Percentiles rank a stretch among this genome's conserved stretches.
phyloP scores from a whole-genome alignment of 1,284 basidiomycete genomes.

The Grifola frondosa region DNA sequence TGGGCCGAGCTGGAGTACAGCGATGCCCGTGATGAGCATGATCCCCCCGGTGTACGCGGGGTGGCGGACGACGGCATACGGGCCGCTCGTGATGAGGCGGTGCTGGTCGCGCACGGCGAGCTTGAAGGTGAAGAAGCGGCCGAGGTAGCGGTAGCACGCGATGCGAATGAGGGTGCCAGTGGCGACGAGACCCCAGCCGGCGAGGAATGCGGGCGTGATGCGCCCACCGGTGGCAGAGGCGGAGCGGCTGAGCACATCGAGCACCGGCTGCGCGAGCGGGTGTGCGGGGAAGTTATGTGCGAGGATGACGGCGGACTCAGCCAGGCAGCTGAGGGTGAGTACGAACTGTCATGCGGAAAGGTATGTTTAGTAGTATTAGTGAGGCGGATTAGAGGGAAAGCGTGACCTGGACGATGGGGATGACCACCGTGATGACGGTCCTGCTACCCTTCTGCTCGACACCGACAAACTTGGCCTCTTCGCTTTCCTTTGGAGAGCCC shows the following conservation, averaged over 20 bases:
- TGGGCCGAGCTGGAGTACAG: not conserved
- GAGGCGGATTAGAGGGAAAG: too few relatives aligned
- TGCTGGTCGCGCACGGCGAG: conserved; percentile 3
- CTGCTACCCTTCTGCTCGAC: too few relatives aligned
- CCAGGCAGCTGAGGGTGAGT: conserved; percentile 1
- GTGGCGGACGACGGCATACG: conserved; percentile 9
- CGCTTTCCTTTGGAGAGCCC: too few relatives aligned
- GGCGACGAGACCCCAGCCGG: not conserved
- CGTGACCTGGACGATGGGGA: too few relatives aligned
- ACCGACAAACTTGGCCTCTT: too few relatives aligned
- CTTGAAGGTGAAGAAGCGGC: conserved; percentile 7
- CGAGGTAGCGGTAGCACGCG: not conserved
- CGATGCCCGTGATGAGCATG: not conserved
- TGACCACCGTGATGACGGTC: too few relatives aligned
- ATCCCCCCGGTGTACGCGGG: conserved; percentile 3
- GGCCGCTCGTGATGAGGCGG: conserved; percentile 4
- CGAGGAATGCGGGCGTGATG: conserved; percentile 31
- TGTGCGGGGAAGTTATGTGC: conserved; percentile 57
- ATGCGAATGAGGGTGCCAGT: not conserved
- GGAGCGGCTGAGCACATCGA: not conserved
- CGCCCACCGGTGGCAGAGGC: conserved; percentile 14
- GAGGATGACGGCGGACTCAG: conserved; percentile 44
- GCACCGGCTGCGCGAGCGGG: conserved; percentile 26
- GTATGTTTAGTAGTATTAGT: too few relatives aligned
- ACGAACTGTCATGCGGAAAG: too few relatives aligned